Base-by-base conservation (phyloP, 352 stramenopile genomes). In the Saprolegnia diclina region DNA sequence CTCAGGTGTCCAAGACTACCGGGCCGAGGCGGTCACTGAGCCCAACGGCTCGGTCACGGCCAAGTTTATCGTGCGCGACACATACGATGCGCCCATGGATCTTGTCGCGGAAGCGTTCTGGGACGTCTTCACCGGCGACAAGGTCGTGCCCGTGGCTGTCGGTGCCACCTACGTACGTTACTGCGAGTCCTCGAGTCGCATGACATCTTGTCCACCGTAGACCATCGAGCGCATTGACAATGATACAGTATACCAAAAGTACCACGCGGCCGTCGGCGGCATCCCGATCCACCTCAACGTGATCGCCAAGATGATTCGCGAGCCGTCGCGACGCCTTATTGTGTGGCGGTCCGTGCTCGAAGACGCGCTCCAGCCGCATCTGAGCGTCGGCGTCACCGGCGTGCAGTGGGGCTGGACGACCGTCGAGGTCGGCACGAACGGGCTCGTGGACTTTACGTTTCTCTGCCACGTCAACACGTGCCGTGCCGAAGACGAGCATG, bases 271-370 rank as follows among this genome's bases (percentile, higher is more conserved):
- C n/a, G 50, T 38, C n/a, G 22, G 61, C 21, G 50, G 26, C n/a
- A 26, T 40, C 1, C 14, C 29, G 1, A 52, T 52, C 38, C 48
- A 62, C 38, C 52, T 52, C 16, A 69, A 69, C 53, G 61, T 52
- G 37, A 69, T 69, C 53, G 62, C 11, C 1, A 69, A 69, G 29
- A 19, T 22, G 22, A 62, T 62, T 29, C 21, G 18, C 16, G 63
- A 69, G 18, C 24, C 45, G n/a, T 62, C 53, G 29, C 21, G 35
- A 24, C 63, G 63, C n/a, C 44, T 69, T 16, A 53, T 69, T 46
- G 22, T 52, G 38, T 69, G 63, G 63, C 63, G 63, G 16, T 54
- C 63, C 14, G 63, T 69, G 21, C 32, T 69, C n/a, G 63, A 69
- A 61, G 63, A 69, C 53, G 63, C 53, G 14, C 26, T 69, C 44